Evolutionary conservation across 176 grass and related monocot species (phyloP).

Genomic region (Pontederia crassipes): DNA sequence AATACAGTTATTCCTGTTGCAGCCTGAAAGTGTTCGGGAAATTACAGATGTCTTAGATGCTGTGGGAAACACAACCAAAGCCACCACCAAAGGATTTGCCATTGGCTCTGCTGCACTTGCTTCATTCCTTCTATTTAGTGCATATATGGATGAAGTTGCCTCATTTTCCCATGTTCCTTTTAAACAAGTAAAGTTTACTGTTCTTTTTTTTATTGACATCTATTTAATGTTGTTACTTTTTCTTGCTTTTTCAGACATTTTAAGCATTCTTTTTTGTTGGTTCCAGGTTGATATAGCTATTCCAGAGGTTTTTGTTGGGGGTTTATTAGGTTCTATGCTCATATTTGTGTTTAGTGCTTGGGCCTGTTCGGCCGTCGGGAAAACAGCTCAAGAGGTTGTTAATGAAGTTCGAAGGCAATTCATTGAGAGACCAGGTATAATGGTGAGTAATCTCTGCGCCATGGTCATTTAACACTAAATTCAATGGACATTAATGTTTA

Average conservation of each 20-base stretch:
- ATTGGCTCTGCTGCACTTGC: conserved; percentile 97
- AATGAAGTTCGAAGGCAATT: conserved; percentile 99
- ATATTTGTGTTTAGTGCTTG: conserved; percentile 99
- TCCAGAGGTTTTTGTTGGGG: conserved; percentile 94
- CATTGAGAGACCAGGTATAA: conserved; percentile 97
- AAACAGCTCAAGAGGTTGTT: conserved; percentile 99
- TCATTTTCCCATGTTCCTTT: conserved; percentile 74
- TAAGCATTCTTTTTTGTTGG: conserved; percentile 5
- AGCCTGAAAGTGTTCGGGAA: conserved; percentile 98
- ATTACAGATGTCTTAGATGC: conserved; percentile 96
- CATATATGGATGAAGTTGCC: conserved; percentile 99
- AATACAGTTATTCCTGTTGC: conserved; percentile 19
- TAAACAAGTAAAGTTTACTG: conserved; percentile 56
- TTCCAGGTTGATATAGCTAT: conserved; percentile 92
- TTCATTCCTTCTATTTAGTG: conserved; percentile 97
- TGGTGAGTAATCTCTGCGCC: conserved; percentile 50
- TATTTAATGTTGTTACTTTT: conserved; percentile 13
- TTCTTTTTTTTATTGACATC: background rate
- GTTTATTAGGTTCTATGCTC: conserved; percentile 96
- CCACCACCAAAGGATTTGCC: conserved; percentile 99
- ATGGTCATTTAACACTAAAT: conserved; percentile 9
- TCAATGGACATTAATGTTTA: conserved; percentile 17
- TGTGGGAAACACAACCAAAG: conserved; percentile 97
- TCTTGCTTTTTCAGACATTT: background rate
- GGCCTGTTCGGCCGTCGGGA: conserved; percentile 98